Conservation (phyloP, 306 rosid genomes). For the Pueraria montana region DNA sequence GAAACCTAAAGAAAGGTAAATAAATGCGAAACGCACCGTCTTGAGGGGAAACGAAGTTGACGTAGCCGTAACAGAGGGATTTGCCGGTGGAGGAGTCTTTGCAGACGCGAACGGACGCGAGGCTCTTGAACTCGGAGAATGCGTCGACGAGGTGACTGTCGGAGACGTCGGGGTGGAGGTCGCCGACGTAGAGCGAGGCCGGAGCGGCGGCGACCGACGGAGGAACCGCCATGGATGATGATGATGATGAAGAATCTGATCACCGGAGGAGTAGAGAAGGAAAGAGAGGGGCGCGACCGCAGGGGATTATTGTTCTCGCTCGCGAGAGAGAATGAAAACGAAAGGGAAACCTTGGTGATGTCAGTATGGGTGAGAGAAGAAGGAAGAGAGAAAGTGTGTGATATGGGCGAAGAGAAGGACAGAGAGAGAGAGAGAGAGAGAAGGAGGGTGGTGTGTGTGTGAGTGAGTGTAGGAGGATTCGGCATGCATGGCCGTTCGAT, state of each 20-base stretch:
- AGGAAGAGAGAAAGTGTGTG: constrained; percentile 42
- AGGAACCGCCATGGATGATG: constrained; percentile 69
- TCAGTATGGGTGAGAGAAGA: constrained; percentile 49
- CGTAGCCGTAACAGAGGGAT: constrained; percentile 89
- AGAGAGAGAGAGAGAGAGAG: constrained; percentile 43
- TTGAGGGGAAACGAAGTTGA: constrained; percentile 69
- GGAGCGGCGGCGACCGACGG: constrained; percentile 51
- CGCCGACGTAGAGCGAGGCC: constrained; percentile 86
- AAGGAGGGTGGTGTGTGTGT: constrained; percentile 31
- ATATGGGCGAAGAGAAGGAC: background rate
- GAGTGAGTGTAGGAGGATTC: constrained; percentile 57
- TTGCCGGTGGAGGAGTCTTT: constrained; percentile 67
- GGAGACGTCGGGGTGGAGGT: constrained; percentile 71
- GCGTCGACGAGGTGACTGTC: constrained; percentile 64
- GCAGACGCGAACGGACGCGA: constrained; percentile 72
- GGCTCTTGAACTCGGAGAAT: constrained; percentile 64
- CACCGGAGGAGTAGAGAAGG: background rate
- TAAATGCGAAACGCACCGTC: constrained; percentile 62
- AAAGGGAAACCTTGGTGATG: constrained; percentile 24
- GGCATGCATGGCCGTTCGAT: constrained; percentile 79
- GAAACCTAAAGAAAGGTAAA: constrained; percentile 14
- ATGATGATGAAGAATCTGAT: background rate
- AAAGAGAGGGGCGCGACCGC: background rate
- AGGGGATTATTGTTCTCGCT: background rate
- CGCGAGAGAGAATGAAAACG: background rate